Conservation (phyloP, 306 rosid genomes). For the Cicer arietinum region DNA sequence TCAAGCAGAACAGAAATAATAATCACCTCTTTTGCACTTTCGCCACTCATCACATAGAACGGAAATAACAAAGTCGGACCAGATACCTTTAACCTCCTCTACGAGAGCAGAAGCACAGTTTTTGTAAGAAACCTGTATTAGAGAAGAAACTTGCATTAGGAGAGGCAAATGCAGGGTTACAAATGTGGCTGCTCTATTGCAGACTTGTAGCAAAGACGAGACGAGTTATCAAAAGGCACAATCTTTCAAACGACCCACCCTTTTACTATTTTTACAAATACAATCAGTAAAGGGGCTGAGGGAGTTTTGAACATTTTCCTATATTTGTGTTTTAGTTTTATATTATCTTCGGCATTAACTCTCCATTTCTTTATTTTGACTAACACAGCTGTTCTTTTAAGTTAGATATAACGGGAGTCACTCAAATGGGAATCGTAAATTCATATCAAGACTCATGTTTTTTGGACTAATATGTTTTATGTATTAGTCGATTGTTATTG, state of each 20-base stretch:
- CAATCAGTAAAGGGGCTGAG: constrained; percentile 2
- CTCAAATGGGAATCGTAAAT: constrained; percentile 34
- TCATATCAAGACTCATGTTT: constrained; percentile 18
- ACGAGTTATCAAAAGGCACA: constrained; percentile 22
- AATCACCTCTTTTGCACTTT: constrained; percentile 87
- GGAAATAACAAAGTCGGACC: constrained; percentile 79
- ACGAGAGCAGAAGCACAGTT: constrained; percentile 62
- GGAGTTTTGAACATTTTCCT: constrained; percentile 4
- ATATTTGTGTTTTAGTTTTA: constrained; percentile 11
- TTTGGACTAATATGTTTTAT: constrained; percentile 11
- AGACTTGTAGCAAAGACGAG: constrained; percentile 3
- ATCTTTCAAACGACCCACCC: constrained; percentile 19
- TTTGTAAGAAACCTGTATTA: constrained; percentile 73
- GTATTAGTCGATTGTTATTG: constrained; percentile 10
- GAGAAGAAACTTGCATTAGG: constrained; percentile 35
- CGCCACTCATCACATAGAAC: constrained; percentile 84
- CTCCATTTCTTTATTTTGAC: constrained; percentile 33
- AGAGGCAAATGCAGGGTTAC: constrained; percentile 7
- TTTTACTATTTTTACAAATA: constrained; percentile 16
- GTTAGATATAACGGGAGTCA: constrained; percentile 1
- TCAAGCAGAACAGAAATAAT: constrained; percentile 31
- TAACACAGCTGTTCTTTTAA: not conserved
- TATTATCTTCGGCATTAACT: constrained; percentile 36
- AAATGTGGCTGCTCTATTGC: constrained; percentile 8
- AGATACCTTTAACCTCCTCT: constrained; percentile 75